Evolutionary conservation across 805 yeast genomes (phyloP), one percentile per base, ranked within the genome.

Genomic region (Candida dendrica): DNA sequence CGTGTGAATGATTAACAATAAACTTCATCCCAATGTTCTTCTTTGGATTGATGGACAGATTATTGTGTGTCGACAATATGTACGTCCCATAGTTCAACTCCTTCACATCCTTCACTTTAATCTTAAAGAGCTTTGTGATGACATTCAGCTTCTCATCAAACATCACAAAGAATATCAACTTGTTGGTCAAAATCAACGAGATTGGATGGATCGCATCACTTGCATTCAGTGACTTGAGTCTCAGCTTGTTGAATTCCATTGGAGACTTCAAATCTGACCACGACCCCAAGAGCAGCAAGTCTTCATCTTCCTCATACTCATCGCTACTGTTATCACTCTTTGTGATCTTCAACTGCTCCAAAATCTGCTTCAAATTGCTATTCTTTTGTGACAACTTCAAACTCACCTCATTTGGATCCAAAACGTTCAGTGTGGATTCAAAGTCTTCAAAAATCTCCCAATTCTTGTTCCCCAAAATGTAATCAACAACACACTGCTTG

Each of bases 401-500:
- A 19, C 38, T 44, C 13, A 49, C 38, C 26, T 47, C 50, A 41
- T 48, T 51, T 10, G 57, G 52, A 41, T 56, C 60, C 32, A 49
- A 27, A 11, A 53, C 59, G 33, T 55, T 40, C 38, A 71, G 48
- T 1, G 59, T 53, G 2, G 65, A 56, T 43, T 69, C 74, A 51
- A 66, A 71, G 41, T 65, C 68, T 40, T 65, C 67, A 51, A 71
- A 68, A 6, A 61, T 59, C 11, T 58, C 55, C 17, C 51, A 51
- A n/a, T 50, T 54, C 8, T 58, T 62, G 34, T 59, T 56, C 1
- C 75, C 74, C 4, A 68, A 47, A 1, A 70, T 30, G 40, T 58
- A 69, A 46, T 71, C 75, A 34, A 71, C 54, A 34, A 67, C 53
- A 14, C 72, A 68, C 46, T 71, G 76, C 31, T 58, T 59, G 55